Base-by-base conservation (phyloP, 2,329 filamentous ascomycete species). In the Arthrobotrys sphaeroides region DNA sequence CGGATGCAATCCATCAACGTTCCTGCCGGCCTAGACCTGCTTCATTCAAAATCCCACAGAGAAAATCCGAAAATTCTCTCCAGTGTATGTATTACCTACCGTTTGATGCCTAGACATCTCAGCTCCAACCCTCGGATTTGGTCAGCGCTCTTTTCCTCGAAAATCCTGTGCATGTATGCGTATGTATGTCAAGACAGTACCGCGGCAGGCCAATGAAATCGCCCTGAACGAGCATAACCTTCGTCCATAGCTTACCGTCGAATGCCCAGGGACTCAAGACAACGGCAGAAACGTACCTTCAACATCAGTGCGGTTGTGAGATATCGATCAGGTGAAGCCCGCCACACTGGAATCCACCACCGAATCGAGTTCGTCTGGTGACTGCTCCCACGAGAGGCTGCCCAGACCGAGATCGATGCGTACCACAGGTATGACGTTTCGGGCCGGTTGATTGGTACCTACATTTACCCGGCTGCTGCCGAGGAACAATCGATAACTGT, bases 401-500 rank as follows among this genome's bases (percentile, higher is more conserved):
- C 10, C 36, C 28, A 59, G 28, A 38, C 12, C 38, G 7, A 5
- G 51, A 36, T 57, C 20, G 20, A 49, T n/a, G 24, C 5, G 24
- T 5, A 28, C 22, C 24, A 33, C 16, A 53, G 26, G 47, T 2
- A 33, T 53, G 47, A 53, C 47, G 47, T 53, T 53, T 53, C 26
- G 26, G 47, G 47, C 47, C 26, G 47, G 47, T 18, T 20, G 16
- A 53, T 18, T 53, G 47, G 47, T 55, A 55, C 51, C 31, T 55
- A 55, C 31, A 55, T 55, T 55, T 55, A 55, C 51, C 51, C 51
- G 51, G 51, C 36, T 55, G 51, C n/a, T 38, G 24, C 51, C 51
- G 51, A 55, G 24, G 9, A 55, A 22, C 20, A 2, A n/a, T 55
- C 31, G 3, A 55, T 22, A 38, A 31, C 51, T 24, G 49, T 55